Base-by-base conservation (phyloP, 2,329 filamentous ascomycete species). In the Aspergillus piperis region DNA sequence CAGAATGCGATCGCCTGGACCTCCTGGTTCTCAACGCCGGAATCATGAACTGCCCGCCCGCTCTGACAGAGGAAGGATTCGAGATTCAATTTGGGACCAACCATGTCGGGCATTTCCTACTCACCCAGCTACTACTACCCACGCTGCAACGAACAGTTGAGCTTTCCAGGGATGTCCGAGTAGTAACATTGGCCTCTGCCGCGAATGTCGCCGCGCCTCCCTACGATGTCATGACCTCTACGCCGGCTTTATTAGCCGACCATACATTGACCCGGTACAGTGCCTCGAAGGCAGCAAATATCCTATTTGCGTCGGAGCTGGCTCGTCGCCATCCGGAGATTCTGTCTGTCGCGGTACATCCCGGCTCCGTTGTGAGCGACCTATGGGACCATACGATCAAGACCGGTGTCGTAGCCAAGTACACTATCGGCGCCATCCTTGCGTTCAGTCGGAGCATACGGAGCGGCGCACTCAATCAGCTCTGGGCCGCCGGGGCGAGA, bases 231-330 rank as follows among this genome's bases (percentile, higher is more conserved):
- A 74, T 80, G 66, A 74, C 73, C 4, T 78, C 75, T 7, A 77
- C 75, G 0, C 59, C 70, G 2, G 66, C 68, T 1, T 70, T 80
- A 1, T 62, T 78, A 23, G 61, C 62, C 0, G 59, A 68, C 4
- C 77, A 75, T 36, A 75, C 78, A 3, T 81, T 78, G 75, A 68
- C 72, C 2, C 80, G 81, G 1, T 86, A 85, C 64, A 80, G 75
- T 8, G 78, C 80, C n/a, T 81, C 78, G 60, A 85, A 84, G 66
- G 75, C 81, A 0, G 82, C 81, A 2, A 83, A 81, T 55, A 76
- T 83, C 27, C 68, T 82, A 5, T 80, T 80, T 50, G 80, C 80
- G 2, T 66, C 75, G 0, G 79, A 82, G 62, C 64, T 84, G 4
- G 79, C 79, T 3, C 74, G 78, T 6, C 77, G 78, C 1, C 74